A percentile compares a stretch with the other conserved stretches of the same genome.
These are phyloP conservation scores for Kingdonia uniflora DNA, from an alignment of 164 flowering plant species.

Conservation along the genomic window DNA sequence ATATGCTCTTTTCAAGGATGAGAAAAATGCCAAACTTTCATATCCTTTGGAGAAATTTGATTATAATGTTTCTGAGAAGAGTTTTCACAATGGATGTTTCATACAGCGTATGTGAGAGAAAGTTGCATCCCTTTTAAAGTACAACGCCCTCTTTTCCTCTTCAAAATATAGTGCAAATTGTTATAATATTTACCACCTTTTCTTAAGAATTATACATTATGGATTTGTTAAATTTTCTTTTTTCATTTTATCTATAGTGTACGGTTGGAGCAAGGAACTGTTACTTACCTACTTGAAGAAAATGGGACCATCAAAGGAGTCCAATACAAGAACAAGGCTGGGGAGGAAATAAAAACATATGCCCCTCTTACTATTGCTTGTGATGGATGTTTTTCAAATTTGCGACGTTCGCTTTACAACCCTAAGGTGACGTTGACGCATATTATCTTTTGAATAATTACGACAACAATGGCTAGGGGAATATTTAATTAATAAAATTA, in stretches of 20 bases:
- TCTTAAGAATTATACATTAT: neutral
- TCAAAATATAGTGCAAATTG: too few species aligned
- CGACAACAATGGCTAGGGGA: too few species aligned
- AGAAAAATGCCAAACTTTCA: constrained; percentile 49
- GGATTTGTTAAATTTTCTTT: neutral
- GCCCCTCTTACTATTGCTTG: constrained; percentile 90
- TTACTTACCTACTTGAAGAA: constrained; percentile 70
- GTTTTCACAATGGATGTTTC: constrained; percentile 95
- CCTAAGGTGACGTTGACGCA: constrained; percentile 45
- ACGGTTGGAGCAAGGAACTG: constrained; percentile 67
- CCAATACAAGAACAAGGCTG: constrained; percentile 53
- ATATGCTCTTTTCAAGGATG: constrained; percentile 92
- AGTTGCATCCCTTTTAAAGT: constrained; percentile 81
- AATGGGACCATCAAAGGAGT: constrained; percentile 73
- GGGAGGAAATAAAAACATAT: constrained; percentile 48
- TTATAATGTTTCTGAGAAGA: constrained; percentile 83
- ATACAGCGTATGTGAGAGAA: constrained; percentile 82
- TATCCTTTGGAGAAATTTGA: constrained; percentile 85
- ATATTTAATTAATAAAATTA: too few species aligned
- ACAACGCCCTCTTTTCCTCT: constrained; percentile 1
- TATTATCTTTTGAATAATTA: neutral
- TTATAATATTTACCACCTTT: neutral
- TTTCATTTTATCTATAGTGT: constrained; percentile 50
- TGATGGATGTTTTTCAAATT: constrained; percentile 92
- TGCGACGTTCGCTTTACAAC: constrained; percentile 73